Conservation (phyloP, 2,329 filamentous ascomycete genomes). For the Aspergillus carbonarius region DNA sequence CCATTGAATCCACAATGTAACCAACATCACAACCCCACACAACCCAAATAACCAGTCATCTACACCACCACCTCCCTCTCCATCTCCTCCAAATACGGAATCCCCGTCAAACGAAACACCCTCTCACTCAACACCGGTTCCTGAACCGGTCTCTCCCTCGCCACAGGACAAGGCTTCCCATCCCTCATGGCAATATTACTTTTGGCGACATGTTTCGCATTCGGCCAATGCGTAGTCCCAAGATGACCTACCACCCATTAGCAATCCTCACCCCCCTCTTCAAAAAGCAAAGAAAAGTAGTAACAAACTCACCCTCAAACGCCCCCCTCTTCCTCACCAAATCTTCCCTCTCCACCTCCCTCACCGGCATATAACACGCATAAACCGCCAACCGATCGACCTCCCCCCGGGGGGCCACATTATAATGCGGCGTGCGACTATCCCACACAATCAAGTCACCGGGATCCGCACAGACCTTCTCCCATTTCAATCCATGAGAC, state of each 20-base stretch:
- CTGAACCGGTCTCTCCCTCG: slow-evolving; percentile 40
- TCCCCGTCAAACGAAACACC: slow-evolving; percentile 49
- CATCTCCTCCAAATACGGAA: slow-evolving; percentile 39
- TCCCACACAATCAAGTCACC: slow-evolving; percentile 49
- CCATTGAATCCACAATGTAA: no score
- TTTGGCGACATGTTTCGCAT: slow-evolving; percentile 22
- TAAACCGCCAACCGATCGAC: slow-evolving; percentile 38
- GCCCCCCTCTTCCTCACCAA: slow-evolving; percentile 44
- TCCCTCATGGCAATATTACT: slow-evolving; percentile 23
- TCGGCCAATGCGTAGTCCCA: slow-evolving; percentile 46
- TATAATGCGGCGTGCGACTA: slow-evolving; percentile 41
- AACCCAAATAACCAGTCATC: no score
- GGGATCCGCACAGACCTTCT: slow-evolving; percentile 44
- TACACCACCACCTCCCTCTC: background rate
- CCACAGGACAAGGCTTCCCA: slow-evolving; percentile 24
- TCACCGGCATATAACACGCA: slow-evolving; percentile 44
- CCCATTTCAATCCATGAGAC: slow-evolving; percentile 28
- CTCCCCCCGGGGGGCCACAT: slow-evolving; percentile 34
- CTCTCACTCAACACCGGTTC: slow-evolving; percentile 43
- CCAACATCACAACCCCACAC: no score
- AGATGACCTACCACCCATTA: slow-evolving; percentile 15
- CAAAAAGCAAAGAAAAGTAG: no score
- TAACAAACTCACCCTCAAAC: slow-evolving; percentile 36
- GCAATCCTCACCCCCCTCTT: background rate
- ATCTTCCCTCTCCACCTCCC: slow-evolving; percentile 42